Evolutionary conservation across 2,329 filamentous ascomycete genomes (phyloP).

Genomic region (Tolypocladium sp.): DNA sequence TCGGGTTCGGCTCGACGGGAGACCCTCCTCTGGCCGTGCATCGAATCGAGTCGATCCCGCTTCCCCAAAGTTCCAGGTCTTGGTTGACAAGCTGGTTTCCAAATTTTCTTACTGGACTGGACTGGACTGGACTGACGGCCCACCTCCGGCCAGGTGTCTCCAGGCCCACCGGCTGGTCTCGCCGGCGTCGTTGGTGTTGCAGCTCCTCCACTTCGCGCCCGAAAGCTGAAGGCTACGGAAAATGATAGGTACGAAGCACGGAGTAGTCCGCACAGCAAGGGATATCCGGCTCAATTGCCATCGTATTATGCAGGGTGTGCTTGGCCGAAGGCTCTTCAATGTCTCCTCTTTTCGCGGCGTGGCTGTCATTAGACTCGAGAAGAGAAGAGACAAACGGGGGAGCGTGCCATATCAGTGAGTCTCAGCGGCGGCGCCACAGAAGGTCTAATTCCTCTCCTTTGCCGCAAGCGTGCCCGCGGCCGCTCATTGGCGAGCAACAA

Average conservation of each 20-base stretch:
- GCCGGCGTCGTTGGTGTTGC: not conserved
- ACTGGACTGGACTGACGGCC: not conserved
- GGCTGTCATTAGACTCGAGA: not conserved
- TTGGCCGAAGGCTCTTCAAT: not conserved
- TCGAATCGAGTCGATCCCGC: not conserved
- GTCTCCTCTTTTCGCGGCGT: not conserved
- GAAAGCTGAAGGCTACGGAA: not conserved
- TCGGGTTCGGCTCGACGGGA: not conserved
- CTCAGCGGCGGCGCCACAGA: not conserved
- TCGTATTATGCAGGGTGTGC: not conserved
- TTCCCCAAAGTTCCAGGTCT: not conserved
- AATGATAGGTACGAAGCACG: not conserved
- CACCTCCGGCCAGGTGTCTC: not conserved
- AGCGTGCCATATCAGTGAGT: not conserved
- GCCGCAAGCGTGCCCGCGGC: not conserved
- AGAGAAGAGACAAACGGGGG: not conserved
- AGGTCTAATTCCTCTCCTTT: not conserved
- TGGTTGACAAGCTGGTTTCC: not conserved
- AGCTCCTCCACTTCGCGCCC: not conserved
- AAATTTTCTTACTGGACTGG: not conserved
- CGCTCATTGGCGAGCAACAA: not conserved
- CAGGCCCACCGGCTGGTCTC: not conserved
- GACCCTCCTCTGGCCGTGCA: not conserved
- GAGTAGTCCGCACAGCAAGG: not conserved
- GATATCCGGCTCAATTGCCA: not conserved